A percentile compares a stretch with the other conserved stretches of the same genome.
Conservation (phyloP, 176 grass and related monocot genomes). For the Neostapfia colusana region DNA sequence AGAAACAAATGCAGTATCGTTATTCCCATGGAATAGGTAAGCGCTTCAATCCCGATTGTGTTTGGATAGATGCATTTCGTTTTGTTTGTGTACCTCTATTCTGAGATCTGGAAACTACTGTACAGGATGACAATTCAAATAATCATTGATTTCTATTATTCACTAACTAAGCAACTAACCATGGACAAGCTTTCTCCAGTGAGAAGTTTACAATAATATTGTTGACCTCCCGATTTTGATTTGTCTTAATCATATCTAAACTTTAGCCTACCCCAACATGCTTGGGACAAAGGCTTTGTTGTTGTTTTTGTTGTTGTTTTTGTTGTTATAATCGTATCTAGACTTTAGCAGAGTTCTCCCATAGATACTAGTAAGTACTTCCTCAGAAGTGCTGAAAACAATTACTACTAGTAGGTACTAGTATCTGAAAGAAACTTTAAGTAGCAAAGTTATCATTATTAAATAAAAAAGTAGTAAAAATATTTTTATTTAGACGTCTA, state of each 20-base stretch:
- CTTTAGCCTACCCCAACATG: too few relatives aligned
- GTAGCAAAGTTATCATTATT: neutral
- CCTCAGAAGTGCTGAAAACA: neutral
- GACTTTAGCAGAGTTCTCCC: neutral
- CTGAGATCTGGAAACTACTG: neutral
- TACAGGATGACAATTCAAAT: neutral
- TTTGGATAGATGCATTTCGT: constrained; percentile 1
- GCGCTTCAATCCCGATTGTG: neutral
- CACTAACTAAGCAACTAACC: neutral
- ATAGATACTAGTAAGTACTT: neutral
- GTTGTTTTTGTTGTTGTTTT: too few relatives aligned
- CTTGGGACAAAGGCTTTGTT: too few relatives aligned
- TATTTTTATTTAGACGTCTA: neutral
- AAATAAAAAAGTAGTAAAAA: neutral
- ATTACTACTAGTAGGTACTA: neutral
- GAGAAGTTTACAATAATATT: neutral
- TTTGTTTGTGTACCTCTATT: neutral
- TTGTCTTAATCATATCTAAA: neutral
- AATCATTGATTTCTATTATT: neutral
- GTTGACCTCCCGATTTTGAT: neutral
- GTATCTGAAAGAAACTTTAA: constrained; percentile 8
- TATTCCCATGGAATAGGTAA: constrained; percentile 80
- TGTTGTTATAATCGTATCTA: neutral
- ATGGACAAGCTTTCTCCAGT: neutral
- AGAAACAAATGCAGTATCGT: constrained; percentile 75